These are phyloP conservation scores for Cercophora scortea DNA, from an alignment of 495 filamentous ascomycete species.

Conservation along the genomic window DNA sequence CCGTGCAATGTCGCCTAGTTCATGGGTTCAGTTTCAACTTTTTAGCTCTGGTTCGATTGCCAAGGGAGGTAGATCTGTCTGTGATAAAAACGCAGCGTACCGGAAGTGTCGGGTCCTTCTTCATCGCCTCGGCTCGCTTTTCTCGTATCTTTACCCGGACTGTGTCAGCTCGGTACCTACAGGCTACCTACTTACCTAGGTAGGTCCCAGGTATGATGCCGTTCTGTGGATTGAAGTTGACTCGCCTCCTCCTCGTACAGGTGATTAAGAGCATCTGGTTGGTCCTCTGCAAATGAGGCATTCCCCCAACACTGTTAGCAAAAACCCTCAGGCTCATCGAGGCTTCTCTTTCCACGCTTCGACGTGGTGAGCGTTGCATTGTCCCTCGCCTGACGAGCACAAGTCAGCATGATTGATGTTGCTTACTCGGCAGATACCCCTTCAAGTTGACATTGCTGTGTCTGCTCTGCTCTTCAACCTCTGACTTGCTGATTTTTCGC, in stretches of 20 bases:
- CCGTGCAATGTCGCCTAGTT: slow-evolving; percentile 13
- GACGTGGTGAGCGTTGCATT: neutral
- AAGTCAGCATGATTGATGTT: neutral
- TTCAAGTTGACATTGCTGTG: slow-evolving; percentile 16
- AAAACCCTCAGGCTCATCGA: too few species aligned
- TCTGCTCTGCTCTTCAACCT: slow-evolving; percentile 10
- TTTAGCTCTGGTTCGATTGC: too few species aligned
- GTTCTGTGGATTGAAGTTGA: neutral
- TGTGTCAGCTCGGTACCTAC: neutral
- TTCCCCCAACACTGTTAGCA: neutral
- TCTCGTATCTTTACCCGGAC: neutral
- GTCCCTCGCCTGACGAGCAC: neutral
- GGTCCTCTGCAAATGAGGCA: slow-evolving; percentile 7
- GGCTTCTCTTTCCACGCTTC: neutral
- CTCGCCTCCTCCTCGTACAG: slow-evolving; percentile 5
- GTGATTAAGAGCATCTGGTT: slow-evolving; percentile 7
- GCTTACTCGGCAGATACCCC: slow-evolving; percentile 16
- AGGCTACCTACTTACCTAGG: too few species aligned
- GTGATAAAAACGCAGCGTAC: slow-evolving; percentile 2
- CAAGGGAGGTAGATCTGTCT: neutral
- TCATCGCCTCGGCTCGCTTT: slow-evolving; percentile 7
- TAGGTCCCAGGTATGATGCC: neutral
- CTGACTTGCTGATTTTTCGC: slow-evolving; percentile 6
- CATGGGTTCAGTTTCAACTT: neutral
- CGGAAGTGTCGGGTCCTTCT: slow-evolving; percentile 17